A percentile compares a stretch with the other conserved stretches of the same genome.
phyloP scores from a whole-genome alignment of 306 rosid species.

The Quillaja saponaria region DNA sequence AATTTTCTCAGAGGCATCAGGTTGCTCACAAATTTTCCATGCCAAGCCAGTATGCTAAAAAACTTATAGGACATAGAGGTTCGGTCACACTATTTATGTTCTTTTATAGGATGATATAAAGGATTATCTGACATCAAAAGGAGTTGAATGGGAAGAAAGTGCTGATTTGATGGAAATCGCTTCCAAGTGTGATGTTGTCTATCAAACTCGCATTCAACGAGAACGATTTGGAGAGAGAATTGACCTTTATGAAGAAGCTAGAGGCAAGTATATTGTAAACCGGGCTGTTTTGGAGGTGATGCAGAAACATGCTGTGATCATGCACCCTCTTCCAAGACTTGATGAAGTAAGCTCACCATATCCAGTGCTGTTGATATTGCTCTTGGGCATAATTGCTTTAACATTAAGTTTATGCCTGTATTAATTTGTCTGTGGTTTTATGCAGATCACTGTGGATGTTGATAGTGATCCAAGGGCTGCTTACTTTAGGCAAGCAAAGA shows the following conservation, averaged over 20 bases:
- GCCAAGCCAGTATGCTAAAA: neutral
- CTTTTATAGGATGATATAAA: slow-evolving; percentile 79
- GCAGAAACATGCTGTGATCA: slow-evolving; percentile 76
- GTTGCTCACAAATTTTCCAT: no score
- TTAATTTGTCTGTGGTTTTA: slow-evolving; percentile 12
- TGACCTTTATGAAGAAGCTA: slow-evolving; percentile 78
- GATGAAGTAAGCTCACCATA: slow-evolving; percentile 60
- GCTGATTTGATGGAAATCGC: slow-evolving; percentile 81
- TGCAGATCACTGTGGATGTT: slow-evolving; percentile 75
- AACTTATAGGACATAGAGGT: neutral
- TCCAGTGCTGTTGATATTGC: neutral
- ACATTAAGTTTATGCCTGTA: neutral
- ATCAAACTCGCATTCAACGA: slow-evolving; percentile 87
- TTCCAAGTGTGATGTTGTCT: slow-evolving; percentile 75
- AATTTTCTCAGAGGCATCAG: no score
- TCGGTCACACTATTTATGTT: neutral
- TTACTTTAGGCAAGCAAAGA: slow-evolving; percentile 84
- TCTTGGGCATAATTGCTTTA: neutral
- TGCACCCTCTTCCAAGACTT: slow-evolving; percentile 96
- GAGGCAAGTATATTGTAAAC: slow-evolving; percentile 86
- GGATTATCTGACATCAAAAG: slow-evolving; percentile 61
- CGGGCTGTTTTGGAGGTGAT: slow-evolving; percentile 55
- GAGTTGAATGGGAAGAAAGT: slow-evolving; percentile 85
- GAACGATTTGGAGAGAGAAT: slow-evolving; percentile 79
- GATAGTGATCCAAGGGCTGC: slow-evolving; percentile 78